Base-by-base conservation (phyloP, 139 green algal species). In the Chlorella sp. region DNA sequence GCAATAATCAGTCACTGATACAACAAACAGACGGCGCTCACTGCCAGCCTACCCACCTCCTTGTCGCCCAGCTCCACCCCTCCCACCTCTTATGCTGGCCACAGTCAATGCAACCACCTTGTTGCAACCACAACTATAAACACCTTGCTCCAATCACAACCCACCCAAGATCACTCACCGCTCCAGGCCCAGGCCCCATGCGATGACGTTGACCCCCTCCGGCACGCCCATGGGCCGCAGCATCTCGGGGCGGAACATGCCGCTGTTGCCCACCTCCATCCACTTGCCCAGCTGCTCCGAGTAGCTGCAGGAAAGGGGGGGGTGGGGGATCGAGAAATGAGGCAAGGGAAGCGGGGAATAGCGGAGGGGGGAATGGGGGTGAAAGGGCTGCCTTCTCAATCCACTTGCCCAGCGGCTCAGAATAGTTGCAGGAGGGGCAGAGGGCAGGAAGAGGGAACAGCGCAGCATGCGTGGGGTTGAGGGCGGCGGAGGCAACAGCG, bases 221-320 rank as follows among this genome's bases (percentile, higher is more conserved):
- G 98, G 98, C 88, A 99, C 94, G 19, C 98, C 98, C 98, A 99
- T 99, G 75, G 98, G 98, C 89, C 95, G 92, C 86, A 99, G 95
- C 98, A 99, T 99, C 95, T 99, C 98, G 15, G 97, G 97, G 32
- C 97, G 92, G 94, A 99, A 99, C 96, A 99, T 98, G 89, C 97
- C 97, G 64, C 91, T 97, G 95, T 99, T 99, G 88, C 98, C 98
- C 64, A 99, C 96, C 95, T 99, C 98, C 91, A 99, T 98, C 98
- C 98, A 99, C 93, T 99, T 99, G 71, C 93, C 94, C 42, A 99
- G 96, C 94, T 98, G 93, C 92, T 98, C 93, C 21, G 96, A 97
- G 92, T 99, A 99, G 81, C 93, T 97, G 92, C 82, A 86, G 48
- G 37, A 19, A 60, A 53, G 19, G 57, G 53, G 26, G 82, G 3